phyloP scores from a whole-genome alignment of 2,329 filamentous ascomycete species.

The Teratosphaeria destructans region DNA sequence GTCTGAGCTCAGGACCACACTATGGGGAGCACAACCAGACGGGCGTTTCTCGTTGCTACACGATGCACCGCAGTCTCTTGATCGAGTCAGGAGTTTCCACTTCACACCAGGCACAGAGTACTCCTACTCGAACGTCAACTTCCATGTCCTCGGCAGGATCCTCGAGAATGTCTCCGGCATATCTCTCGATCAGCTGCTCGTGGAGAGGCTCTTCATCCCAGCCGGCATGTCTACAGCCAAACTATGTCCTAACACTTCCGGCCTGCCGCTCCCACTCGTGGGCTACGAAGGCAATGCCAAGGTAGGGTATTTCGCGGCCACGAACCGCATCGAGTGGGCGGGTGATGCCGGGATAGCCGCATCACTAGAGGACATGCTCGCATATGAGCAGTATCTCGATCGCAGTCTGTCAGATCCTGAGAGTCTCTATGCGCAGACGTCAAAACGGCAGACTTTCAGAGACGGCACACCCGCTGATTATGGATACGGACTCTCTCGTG shows the following conservation, averaged over 20 bases:
- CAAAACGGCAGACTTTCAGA: slow-evolving; percentile 20
- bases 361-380: slow-evolving; percentile 37
- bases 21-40: slow-evolving; percentile 34
- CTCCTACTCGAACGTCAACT: slow-evolving; percentile 38
- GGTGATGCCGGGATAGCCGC: slow-evolving; percentile 37
- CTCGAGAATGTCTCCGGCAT: slow-evolving; percentile 30
- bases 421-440: slow-evolving; percentile 27
- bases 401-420: slow-evolving; percentile 19
- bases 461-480: slow-evolving; percentile 30
- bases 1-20: slow-evolving; percentile 19
- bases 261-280: slow-evolving; percentile 30
- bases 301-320: slow-evolving; percentile 26
- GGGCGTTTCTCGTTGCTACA: slow-evolving; percentile 28
- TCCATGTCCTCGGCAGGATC: slow-evolving; percentile 28
- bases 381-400: slow-evolving; percentile 35
- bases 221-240: slow-evolving; percentile 34
- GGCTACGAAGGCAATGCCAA: slow-evolving; percentile 35
- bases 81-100: slow-evolving; percentile 24
- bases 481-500: slow-evolving; percentile 27
- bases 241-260: slow-evolving; percentile 28
- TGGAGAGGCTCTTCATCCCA: slow-evolving; percentile 30
- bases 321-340: slow-evolving; percentile 37
- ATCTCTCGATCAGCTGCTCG: slow-evolving; percentile 27
- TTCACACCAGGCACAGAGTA: slow-evolving; percentile 35
- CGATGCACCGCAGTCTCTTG: slow-evolving; percentile 19